These are phyloP conservation scores for Hortaea werneckii DNA, from an alignment of 2,329 filamentous ascomycete species.

Conservation along the genomic window DNA sequence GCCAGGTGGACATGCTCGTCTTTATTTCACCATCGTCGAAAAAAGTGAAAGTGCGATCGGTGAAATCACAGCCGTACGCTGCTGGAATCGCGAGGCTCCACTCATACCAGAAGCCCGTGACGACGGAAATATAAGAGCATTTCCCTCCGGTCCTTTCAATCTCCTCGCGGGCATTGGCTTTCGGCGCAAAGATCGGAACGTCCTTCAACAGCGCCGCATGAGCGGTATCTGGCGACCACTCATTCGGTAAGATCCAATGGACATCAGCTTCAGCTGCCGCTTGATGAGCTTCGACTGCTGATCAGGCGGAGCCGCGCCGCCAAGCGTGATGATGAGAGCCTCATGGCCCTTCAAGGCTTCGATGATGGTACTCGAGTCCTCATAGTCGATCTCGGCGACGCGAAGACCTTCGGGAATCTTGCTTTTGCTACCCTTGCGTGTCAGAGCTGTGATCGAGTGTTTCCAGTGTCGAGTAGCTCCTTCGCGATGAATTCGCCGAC, in stretches of 20 bases:
- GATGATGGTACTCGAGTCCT: conserved; percentile 29
- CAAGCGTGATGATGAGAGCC: conserved; percentile 31
- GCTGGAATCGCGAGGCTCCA: conserved; percentile 23
- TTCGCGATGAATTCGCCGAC: conserved; percentile 29
- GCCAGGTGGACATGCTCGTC: conserved; percentile 50
- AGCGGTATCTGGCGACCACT: conserved; percentile 22
- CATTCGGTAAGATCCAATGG: conserved; percentile 31
- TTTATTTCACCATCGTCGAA: conserved; percentile 48
- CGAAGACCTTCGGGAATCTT: conserved; percentile 32
- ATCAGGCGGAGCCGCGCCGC: conserved; percentile 20
- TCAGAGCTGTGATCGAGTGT: conserved; percentile 42
- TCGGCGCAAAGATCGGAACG: conserved; percentile 7
- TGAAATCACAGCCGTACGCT: conserved; percentile 29
- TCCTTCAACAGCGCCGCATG: conserved; percentile 18
- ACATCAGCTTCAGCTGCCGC: conserved; percentile 28
- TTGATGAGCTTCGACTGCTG: conserved; percentile 16
- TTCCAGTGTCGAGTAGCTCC: conserved; percentile 34
- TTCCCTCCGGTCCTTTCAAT: conserved; percentile 17
- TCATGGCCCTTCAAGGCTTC: conserved; percentile 29
- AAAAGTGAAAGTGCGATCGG: conserved; percentile 19
- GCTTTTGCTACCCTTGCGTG: conserved; percentile 34
- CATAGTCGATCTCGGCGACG: conserved; percentile 38
- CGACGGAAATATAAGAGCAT: conserved; percentile 18
- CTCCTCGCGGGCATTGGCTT: conserved; percentile 8
- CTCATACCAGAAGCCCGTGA: conserved; percentile 29